Evolutionary conservation across 208 protist genomes (phyloP), one percentile per base, ranked within the genome.

Genomic region (Vickermania ingenoplastis): DNA sequence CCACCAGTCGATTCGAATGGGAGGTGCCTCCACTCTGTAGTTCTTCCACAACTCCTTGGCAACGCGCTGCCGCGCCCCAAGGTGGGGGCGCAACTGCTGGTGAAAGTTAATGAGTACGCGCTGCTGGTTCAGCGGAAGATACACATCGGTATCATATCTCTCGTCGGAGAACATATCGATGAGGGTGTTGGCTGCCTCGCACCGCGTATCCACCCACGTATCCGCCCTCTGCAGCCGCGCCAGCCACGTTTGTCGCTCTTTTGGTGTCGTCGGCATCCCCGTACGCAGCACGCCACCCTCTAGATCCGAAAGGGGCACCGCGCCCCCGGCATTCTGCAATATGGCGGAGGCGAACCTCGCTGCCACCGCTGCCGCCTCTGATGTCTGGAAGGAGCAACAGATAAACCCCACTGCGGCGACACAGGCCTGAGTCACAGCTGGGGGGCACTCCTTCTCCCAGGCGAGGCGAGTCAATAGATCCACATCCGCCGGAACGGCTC

Each of bases 111-210:
- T 28, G 3, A 92, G 65, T 14, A 45, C 59, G 0, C 58, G 57
- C 24, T 89, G 76, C 63, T 89, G 70, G 11, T 57, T 36, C 2
- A 89, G 68, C 51, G 79, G 81, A 58, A 76, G 68, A 60, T 92
- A 92, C 65, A 88, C 77, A 1, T 45, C 53, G 7, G 64, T 69
- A 50, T 92, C 77, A 57, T 77, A 77, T 30, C 63, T 61, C 48
- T 92, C 86, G 48, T 89, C 81, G 1, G 81, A 65, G 52, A 86
- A 92, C 28, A 92, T 53, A 61, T 92, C 86, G 14, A 92, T 77
- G 0, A 92, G 57, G 30, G 77, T 69, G 68, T 92, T 89, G 0
- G 81, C 81, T 0, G 86, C 86, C 59, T 92, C 86, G 60, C 75
- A 80, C n/a, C 79, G 81, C 17, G 83, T 70, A 7, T 69, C 74